Base-by-base conservation (phyloP, 2,329 filamentous ascomycete species). In the Tolypocladium capitatum region DNA sequence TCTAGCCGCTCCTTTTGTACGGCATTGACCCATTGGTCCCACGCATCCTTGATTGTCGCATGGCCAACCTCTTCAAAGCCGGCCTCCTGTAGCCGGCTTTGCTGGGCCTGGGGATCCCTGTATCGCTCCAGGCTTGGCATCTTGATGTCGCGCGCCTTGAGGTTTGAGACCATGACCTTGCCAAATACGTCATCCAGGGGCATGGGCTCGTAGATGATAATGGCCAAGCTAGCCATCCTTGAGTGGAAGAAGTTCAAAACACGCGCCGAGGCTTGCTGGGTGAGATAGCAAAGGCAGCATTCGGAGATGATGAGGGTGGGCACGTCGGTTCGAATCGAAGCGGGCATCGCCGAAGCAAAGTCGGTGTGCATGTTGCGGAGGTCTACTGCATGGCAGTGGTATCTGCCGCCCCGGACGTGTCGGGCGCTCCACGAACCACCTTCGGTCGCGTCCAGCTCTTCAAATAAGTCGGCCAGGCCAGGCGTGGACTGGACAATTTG, bases 281-380 rank as follows among this genome's bases (percentile, higher is more conserved):
- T 74, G 1, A 98, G 76, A 60, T 98, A 98, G 62, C 92, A 87
- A 31, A 98, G 75, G 62, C 92, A 98, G 72, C 92, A 97, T 65
- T 98, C 92, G 0, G 91, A 97, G 7, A 98, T 74, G 24, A 98
- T 67, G 9, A 98, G 68, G 0, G 92, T 98, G 0, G 92, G 88
- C 0, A 86, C 24, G 60, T 78, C 57, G 55, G 66, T 60, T 68
- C 76, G 56, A 69, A 80, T 32, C 49, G 46, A n/a, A 20, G 35
- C 11, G 35, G 50, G 8, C 45, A 53, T 49, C 30, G 21, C 21
- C 8, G 43, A 24, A 13, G 48, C 40, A 3, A 53, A 31, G n/a
- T 21, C 18, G 14, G 46, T 40, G 32, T 55, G 46, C 9, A 91
- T 63, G 11, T 73, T 67, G 44, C 88, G 78, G 6, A 94, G 73